These are phyloP conservation scores for Daldinia decipiens DNA, from an alignment of 495 filamentous ascomycete species.

Conservation along the genomic window DNA sequence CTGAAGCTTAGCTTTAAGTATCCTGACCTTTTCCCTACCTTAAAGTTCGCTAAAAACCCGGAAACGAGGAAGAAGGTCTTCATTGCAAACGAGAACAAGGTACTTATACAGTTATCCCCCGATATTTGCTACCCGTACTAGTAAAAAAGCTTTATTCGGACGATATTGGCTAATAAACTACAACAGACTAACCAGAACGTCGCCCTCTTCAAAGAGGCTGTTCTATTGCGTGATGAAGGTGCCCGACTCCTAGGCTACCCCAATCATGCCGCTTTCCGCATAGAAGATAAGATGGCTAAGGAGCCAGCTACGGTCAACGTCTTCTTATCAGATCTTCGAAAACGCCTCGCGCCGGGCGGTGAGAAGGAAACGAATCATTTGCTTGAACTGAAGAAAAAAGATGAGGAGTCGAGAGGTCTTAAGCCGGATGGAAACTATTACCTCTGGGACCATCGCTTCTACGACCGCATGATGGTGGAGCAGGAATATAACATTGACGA, in stretches of 20 bases:
- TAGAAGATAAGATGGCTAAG: conserved; percentile 99
- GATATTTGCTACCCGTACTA: not conserved
- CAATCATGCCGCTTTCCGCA: conserved; percentile 88
- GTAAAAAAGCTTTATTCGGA: too few relatives aligned
- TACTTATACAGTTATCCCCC: conserved; percentile 19
- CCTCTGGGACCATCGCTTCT: conserved; percentile 86
- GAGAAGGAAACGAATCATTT: conserved; percentile 77
- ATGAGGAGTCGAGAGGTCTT: conserved; percentile 67
- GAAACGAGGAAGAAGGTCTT: conserved; percentile 66
- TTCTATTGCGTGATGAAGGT: conserved; percentile 90
- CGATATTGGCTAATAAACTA: conserved; percentile 13
- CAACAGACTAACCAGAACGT: conserved; percentile 80
- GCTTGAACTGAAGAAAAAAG: conserved; percentile 80
- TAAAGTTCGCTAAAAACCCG: conserved; percentile 67
- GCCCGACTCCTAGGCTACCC: conserved; percentile 91
- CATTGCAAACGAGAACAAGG: conserved; percentile 69
- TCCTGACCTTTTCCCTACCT: conserved; percentile 67
- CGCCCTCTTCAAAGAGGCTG: conserved; percentile 84
- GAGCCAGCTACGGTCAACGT: conserved; percentile 83
- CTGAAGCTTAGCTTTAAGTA: conserved; percentile 69
- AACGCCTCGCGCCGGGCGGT: conserved; percentile 78
- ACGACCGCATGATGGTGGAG: conserved; percentile 92
- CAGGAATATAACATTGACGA: conserved; percentile 90
- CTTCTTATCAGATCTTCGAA: conserved; percentile 84
- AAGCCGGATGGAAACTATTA: conserved; percentile 80